Percentiles rank a stretch among this genome's conserved stretches.
Evolutionary conservation across 2,329 filamentous ascomycete genomes (phyloP).

Genomic region (Fonsecaea nubica): DNA sequence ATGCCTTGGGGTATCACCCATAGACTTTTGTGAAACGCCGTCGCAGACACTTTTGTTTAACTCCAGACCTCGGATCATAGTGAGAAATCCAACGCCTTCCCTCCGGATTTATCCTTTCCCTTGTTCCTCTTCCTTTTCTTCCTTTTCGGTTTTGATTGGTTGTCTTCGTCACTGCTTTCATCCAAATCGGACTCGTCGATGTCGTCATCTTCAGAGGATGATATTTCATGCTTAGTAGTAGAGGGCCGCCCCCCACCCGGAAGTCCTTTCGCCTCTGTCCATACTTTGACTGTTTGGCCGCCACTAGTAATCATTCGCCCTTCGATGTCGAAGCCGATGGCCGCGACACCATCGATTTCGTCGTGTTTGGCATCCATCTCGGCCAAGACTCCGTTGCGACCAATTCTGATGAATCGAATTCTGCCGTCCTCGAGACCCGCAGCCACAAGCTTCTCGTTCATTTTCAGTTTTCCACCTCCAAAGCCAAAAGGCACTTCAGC

Average conservation of each 20-base stretch:
- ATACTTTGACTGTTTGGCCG: constrained; percentile 84
- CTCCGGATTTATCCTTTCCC: constrained; percentile 48
- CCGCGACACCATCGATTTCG: constrained; percentile 83
- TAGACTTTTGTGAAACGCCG: neutral
- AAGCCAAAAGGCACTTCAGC: constrained; percentile 73
- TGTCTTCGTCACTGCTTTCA: constrained; percentile 55
- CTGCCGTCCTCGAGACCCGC: constrained; percentile 82
- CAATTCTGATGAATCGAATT: constrained; percentile 77
- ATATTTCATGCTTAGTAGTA: constrained; percentile 45
- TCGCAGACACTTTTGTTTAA: constrained; percentile 11
- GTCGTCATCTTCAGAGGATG: constrained; percentile 53
- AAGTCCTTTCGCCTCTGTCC: constrained; percentile 71
- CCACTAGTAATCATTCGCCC: constrained; percentile 90
- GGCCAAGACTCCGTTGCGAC: constrained; percentile 72
- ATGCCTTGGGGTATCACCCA: neutral
- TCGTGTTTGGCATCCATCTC: constrained; percentile 72
- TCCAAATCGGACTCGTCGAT: constrained; percentile 54
- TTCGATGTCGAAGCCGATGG: constrained; percentile 80
- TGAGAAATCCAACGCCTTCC: constrained; percentile 38
- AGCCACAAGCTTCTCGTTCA: constrained; percentile 61
- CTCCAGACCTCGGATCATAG: constrained; percentile 18
- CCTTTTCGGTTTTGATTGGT: constrained; percentile 52
- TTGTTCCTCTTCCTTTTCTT: constrained; percentile 57
- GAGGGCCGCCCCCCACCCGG: constrained; percentile 48
- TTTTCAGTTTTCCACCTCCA: constrained; percentile 69